These are phyloP conservation scores for Xylaria sp. DNA, from an alignment of 2,329 filamentous ascomycete species.

Conservation along the genomic window DNA sequence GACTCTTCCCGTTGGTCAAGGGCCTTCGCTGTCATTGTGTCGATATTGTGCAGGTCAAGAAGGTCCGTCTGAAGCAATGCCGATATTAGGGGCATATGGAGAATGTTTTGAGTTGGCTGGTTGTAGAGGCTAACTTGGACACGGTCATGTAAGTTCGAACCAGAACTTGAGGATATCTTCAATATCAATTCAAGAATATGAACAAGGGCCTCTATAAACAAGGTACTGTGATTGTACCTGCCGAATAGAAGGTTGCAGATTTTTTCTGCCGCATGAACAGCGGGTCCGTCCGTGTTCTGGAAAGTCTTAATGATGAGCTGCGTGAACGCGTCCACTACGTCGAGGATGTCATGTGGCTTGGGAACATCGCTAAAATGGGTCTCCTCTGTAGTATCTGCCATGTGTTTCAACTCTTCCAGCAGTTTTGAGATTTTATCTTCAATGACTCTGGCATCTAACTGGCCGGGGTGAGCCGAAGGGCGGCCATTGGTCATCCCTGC, in stretches of 20 bases:
- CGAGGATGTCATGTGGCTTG: conserved; percentile 67
- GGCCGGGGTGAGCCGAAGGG: conserved; percentile 53
- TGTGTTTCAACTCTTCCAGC: conserved; percentile 65
- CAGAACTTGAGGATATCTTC: conserved; percentile 62
- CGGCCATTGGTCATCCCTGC: conserved; percentile 62
- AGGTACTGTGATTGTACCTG: conserved; percentile 60
- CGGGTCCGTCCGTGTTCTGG: conserved; percentile 69
- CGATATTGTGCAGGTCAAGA: conserved; percentile 71
- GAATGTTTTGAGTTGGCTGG: conserved; percentile 64
- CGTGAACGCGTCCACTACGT: conserved; percentile 69
- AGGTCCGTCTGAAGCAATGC: conserved; percentile 69
- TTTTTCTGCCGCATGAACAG: conserved; percentile 67
- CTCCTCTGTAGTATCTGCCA: conserved; percentile 62
- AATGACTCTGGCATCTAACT: conserved; percentile 63
- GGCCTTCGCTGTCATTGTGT: conserved; percentile 77
- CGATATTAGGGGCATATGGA: conserved; percentile 66
- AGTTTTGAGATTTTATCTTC: conserved; percentile 67
- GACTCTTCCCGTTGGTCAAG: conserved; percentile 75
- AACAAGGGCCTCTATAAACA: conserved; percentile 70
- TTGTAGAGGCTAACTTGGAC: conserved; percentile 66
- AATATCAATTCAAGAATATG: conserved; percentile 69
- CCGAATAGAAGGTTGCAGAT: conserved; percentile 67
- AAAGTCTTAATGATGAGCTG: conserved; percentile 71
- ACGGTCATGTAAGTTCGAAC: conserved; percentile 63
- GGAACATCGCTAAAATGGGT: conserved; percentile 70